Base-by-base conservation (phyloP, 306 rosid genomes). In the Prunus dulcis region DNA sequence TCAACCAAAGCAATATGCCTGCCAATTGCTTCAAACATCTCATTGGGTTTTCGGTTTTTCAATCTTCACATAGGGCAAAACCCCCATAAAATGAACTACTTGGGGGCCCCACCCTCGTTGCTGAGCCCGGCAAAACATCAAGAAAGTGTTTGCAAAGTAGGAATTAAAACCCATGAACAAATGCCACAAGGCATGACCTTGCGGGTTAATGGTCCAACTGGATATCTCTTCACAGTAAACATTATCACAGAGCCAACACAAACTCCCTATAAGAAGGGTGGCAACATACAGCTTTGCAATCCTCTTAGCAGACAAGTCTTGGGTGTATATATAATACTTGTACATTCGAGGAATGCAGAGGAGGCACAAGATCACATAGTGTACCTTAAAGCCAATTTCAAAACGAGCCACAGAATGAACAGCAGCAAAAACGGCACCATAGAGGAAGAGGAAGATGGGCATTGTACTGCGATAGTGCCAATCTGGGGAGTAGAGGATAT, bases 91-190 rank as follows among this genome's bases (percentile, higher is more conserved):
- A 79, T 46, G 78, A 62, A 79, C 87, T 51, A 93, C 56, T 81
- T 84, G 85, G 0, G 98, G 96, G 51, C 87, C 77, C 93, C 91
- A 91, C 2, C 83, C 91, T 64, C 89, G 87, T 77, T 93, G 98
- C 66, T 93, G 84, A 78, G 98, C 96, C 55, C 96, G 93, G 76
- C 98, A 93, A 78, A 89, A 93, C 98, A 93, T 93, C 84, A 93
- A 72, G 89, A 93, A 91, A 18, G 96, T 88, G 89, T 93, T 89
- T 45, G 96, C 98, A 53, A 82, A 85, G 83, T 90, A 89, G 71
- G 89, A 77, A 58, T 81, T 91, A 72, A 90, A 77, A 60, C 94
- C 96, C 94, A 91, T 87, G 84, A 90, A 89, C 78, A 88, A 47
- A 78, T 93, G 98, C 94, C 98, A 93, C 74, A 86, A 61, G 69